These are phyloP conservation scores for Lasiosphaeria ovina DNA, from an alignment of 495 filamentous ascomycete species.

Conservation along the genomic window DNA sequence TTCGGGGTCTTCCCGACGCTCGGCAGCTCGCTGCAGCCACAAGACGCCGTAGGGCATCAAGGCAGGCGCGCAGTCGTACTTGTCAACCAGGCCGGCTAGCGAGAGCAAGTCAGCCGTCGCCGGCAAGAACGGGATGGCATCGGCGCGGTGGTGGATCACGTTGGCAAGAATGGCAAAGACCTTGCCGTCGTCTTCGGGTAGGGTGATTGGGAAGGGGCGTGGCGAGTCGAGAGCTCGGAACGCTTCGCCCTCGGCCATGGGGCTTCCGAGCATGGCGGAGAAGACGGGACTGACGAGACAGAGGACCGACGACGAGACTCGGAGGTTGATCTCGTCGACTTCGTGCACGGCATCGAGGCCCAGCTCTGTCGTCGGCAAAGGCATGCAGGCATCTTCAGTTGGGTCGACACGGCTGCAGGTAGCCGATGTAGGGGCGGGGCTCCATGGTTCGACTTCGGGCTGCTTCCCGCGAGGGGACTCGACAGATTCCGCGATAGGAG, in stretches of 20 bases:
- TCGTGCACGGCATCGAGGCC: not conserved
- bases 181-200: slow-evolving; percentile 16
- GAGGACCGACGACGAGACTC: slow-evolving; percentile 18
- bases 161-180: slow-evolving; percentile 18
- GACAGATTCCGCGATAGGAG: not conserved
- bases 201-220: slow-evolving; percentile 17
- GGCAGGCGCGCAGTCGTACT: slow-evolving; percentile 18
- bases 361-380: not conserved
- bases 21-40: slow-evolving; percentile 17
- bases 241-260: slow-evolving; percentile 17
- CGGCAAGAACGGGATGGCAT: slow-evolving; percentile 8
- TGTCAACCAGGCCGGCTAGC: slow-evolving; percentile 19
- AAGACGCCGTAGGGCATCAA: slow-evolving; percentile 15
- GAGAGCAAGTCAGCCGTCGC: slow-evolving; percentile 6
- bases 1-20: not conserved
- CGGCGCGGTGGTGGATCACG: slow-evolving; percentile 17
- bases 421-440: not conserved
- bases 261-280: slow-evolving; percentile 13
- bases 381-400: not conserved
- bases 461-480: slow-evolving; percentile 2
- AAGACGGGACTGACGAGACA: slow-evolving; percentile 21
- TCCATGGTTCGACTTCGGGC: slow-evolving; percentile 4
- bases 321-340: slow-evolving; percentile 10
- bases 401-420: not conserved
- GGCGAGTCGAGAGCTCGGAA: slow-evolving; percentile 20